phyloP scores from a whole-genome alignment of 1,139 yeast species.

The Diutina mesorugosa region DNA sequence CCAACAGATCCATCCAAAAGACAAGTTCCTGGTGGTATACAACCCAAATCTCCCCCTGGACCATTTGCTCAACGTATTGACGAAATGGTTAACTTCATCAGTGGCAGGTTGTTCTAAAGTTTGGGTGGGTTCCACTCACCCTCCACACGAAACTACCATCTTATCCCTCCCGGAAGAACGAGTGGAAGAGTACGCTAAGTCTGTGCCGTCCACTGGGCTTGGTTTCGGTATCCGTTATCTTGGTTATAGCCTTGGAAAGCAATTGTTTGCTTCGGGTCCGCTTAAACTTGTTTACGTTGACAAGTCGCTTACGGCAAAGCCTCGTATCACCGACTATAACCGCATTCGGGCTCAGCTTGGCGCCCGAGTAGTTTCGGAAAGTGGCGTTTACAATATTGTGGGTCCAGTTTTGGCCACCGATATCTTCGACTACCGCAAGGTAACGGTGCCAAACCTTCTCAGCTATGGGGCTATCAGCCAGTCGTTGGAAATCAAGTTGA shows the following conservation, averaged over 20 bases:
- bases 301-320: constrained; percentile 8
- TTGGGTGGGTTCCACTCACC: not conserved
- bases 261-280: constrained; percentile 5
- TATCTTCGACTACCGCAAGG: constrained; percentile 46
- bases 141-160: not conserved
- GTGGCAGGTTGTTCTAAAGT: constrained; percentile 9
- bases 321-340: constrained; percentile 17
- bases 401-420: constrained; percentile 54
- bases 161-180: not conserved
- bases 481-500: constrained; percentile 35
- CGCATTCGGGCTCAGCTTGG: constrained; percentile 32
- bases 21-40: constrained; percentile 27
- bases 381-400: constrained; percentile 29
- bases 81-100: constrained; percentile 19
- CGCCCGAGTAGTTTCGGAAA: constrained; percentile 40
- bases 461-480: constrained; percentile 31
- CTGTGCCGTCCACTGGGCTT: not conserved
- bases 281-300: constrained; percentile 23
- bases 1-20: constrained; percentile 25
- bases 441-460: constrained; percentile 10
- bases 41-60: constrained; percentile 8
- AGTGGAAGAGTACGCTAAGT: not conserved
- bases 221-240: not conserved
- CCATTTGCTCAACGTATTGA: constrained; percentile 14
- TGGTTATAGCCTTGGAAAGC: not conserved